Base-by-base conservation (phyloP, 441 rosid species). In the Breynia disticha region DNA sequence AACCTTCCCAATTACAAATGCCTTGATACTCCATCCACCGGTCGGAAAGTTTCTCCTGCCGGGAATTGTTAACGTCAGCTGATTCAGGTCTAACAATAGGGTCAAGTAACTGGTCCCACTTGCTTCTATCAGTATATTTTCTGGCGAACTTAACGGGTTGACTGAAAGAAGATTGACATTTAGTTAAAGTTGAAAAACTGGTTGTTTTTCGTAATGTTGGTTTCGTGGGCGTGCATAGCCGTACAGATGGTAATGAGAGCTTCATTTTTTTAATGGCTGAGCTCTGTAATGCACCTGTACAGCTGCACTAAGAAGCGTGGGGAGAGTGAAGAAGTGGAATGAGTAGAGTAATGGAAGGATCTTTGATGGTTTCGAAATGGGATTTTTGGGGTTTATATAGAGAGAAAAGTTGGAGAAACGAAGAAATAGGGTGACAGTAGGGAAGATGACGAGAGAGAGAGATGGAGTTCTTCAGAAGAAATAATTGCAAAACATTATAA, bases 21-120 rank as follows among this genome's bases (percentile, higher is more conserved):
- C 90, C 90, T 45, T 80, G 90, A 51, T 78, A 80, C 52, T 83
- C 84, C 69, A 32, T 64, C 90, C 90, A 80, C 55, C 17, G 54
- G 47, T 56, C 48, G 50, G 71, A 71, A 0, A 82, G 59, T 57
- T 71, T 44, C 11, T 47, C 2, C 19, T 43, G 22, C 59, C 41
- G 11, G 43, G 9, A 7, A 41, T 4, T 0, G 44, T 9, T 15
- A 15, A 3, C 4, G 44, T 9, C 3, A 2, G 44, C 44, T 3
- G n/a, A 41, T 1, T 15, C 44, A 3, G 44, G 17, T 48, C 10
- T 2, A 9, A 56, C 59, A 15, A 65, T 22, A 0, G 80, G 77
- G 65, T 72, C 71, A 3, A 73, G 79, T 12, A 73, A 55, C n/a
- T 64, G 68, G 14, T 78, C 72, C 79, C 73, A 71, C 15, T 11